Base-by-base conservation (phyloP, 441 rosid genomes). In the Metrosideros polymorpha region DNA sequence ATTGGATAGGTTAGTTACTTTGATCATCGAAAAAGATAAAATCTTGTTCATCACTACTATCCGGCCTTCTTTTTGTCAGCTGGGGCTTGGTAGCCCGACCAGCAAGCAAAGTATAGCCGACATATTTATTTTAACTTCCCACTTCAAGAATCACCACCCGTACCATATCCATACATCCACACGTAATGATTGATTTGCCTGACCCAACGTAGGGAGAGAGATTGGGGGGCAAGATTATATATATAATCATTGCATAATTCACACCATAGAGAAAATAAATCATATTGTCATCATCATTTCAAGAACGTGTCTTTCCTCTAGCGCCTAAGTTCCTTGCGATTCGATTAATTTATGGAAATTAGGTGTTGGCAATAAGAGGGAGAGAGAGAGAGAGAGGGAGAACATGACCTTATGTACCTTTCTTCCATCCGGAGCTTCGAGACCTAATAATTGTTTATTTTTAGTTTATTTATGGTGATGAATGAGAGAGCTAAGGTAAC, bases 101-200 rank as follows among this genome's bases (percentile, higher is more conserved):
- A 83, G 86, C 90, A 90, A 92, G 94, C 93, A 90, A 91, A 55
- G 90, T 22, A 84, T 61, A 53, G 61, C 79, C 47, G 79, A 71
- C 79, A 66, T 29, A 39, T 63, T 63, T 29, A 43, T 84, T 45
- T 85, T 84, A 15, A 27, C 6, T 47, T 32, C 55, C 42, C 56
- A 18, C 32, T 85, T 85, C 83, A 54, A 86, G 85, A 77, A 30
- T 85, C 22, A 83, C 85, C 54, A 84, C 30, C 83, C 32, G 59
- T 84, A 75, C 82, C 79, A 71, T 61, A 39, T 63, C 82, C 77
- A 50, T 47, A 19, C 56, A 63, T 12, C 55, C 30, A 35, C 43
- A 56, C 61, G 15, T 54, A 82, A 50, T 75, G 55, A 85, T 50
- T 84, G 84, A 88, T 52, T 39, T 75, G 79, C 85, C 87, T 53